These are phyloP conservation scores for Myxozyma kluyveri DNA, from an alignment of 805 yeast genomes.

Conservation along the genomic window DNA sequence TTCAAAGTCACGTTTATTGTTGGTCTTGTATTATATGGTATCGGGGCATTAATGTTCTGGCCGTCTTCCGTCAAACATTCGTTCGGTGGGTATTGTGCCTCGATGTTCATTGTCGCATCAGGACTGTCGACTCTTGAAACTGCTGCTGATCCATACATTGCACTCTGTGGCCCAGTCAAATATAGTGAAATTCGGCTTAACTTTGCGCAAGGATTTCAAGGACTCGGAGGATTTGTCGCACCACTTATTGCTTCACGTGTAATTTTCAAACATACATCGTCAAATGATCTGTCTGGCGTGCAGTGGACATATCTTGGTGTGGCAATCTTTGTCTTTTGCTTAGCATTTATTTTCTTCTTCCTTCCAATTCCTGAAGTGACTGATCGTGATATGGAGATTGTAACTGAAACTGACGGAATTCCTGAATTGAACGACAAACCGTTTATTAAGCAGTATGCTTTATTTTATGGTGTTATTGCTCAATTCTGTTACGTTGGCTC, in stretches of 20 bases:
- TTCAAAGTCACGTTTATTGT: conserved; percentile 7
- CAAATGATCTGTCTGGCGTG: conserved; percentile 8
- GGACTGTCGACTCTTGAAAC: conserved; percentile 11
- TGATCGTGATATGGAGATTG: conserved; percentile 10
- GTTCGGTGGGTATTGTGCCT: conserved; percentile 13
- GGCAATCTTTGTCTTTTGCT: conserved; percentile 2
- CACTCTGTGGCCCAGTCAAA: conserved; percentile 10
- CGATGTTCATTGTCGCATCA: conserved; percentile 7
- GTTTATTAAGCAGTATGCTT: conserved; percentile 7
- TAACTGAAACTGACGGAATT: conserved; percentile 10
- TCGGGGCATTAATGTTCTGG: conserved; percentile 15
- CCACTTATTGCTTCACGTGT: conserved; percentile 9
- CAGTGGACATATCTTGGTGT: conserved; percentile 14
- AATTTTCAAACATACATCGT: conserved; percentile 1
- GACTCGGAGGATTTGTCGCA: conserved; percentile 8
- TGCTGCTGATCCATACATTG: conserved; percentile 11
- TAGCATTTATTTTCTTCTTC: conserved; percentile 5
- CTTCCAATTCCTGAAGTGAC: conserved; percentile 10
- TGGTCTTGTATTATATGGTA: conserved; percentile 4
- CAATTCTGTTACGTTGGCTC: conserved; percentile 14
- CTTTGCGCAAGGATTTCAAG: conserved; percentile 9
- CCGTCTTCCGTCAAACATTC: conserved; percentile 4
- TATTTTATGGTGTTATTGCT: conserved; percentile 8
- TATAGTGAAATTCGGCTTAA: conserved; percentile 6
- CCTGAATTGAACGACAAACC: conserved; percentile 11